Evolutionary conservation across 768 basidiomycete species (phyloP).

Genomic region (Russula griseocarnosa): DNA sequence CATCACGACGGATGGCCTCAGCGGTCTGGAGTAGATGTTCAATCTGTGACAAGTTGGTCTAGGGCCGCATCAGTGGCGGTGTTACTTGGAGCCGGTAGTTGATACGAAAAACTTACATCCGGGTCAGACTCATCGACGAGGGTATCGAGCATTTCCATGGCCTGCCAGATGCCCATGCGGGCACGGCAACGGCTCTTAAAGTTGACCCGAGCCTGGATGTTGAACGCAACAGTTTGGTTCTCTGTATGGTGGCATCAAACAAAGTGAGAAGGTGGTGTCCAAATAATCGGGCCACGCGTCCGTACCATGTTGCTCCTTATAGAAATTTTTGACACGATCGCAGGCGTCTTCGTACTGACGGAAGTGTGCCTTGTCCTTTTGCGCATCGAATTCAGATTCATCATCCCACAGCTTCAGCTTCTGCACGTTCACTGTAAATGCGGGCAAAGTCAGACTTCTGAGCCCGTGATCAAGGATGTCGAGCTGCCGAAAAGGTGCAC

Average conservation of each 20-base stretch:
- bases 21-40: conserved; percentile 89
- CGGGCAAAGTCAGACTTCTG: conserved; percentile 4
- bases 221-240: conserved; percentile 86
- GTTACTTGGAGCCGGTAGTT: background rate
- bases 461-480: conserved; percentile 1
- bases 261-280: conserved; percentile 8
- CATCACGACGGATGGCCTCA: conserved; percentile 82
- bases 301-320: conserved; percentile 73
- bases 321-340: conserved; percentile 73
- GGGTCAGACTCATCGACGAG: conserved; percentile 90
- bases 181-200: conserved; percentile 65
- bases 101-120: conserved; percentile 47
- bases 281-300: conserved; percentile 11
- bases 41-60: conserved; percentile 80
- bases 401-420: conserved; percentile 58
- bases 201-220: conserved; percentile 69
- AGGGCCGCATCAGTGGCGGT: conserved; percentile 6
- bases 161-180: conserved; percentile 80
- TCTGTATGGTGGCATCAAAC: conserved; percentile 40
- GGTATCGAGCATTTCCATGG: conserved; percentile 83
- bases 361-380: conserved; percentile 64
- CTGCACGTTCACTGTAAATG: conserved; percentile 60
- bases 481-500: conserved; percentile 25
- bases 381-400: conserved; percentile 52
- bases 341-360: conserved; percentile 73